Conservation (phyloP, 139 green algal genomes). For the Chlorella sp. region DNA sequence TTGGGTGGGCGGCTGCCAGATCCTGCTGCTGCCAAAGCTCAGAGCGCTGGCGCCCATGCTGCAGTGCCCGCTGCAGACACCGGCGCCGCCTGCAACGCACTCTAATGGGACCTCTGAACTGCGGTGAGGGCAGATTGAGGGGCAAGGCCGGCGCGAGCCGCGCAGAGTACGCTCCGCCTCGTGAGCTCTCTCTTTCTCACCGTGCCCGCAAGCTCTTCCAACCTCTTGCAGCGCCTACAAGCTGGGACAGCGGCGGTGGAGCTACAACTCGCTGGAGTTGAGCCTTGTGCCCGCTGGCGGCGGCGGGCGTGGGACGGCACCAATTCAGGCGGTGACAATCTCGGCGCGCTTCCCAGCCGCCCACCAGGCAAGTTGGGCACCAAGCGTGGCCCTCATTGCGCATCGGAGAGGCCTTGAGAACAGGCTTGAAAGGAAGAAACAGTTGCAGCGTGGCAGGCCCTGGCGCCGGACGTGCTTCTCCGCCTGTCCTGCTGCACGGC, state of each 20-base stretch:
- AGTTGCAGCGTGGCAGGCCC: no score
- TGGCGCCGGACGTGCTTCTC: neutral
- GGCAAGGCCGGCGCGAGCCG: neutral
- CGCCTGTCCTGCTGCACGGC: no score
- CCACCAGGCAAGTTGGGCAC: slow-evolving; percentile 15
- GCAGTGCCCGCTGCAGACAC: slow-evolving; percentile 1
- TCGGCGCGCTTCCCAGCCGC: neutral
- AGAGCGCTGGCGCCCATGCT: neutral
- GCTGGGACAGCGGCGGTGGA: slow-evolving; percentile 72
- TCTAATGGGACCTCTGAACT: neutral
- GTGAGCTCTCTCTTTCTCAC: no score
- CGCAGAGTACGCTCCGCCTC: neutral
- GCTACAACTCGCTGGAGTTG: slow-evolving; percentile 67
- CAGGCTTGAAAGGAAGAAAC: no score
- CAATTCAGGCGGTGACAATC: slow-evolving; percentile 6
- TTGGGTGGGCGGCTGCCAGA: no score
- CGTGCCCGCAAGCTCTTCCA: no score
- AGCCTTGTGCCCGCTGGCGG: neutral
- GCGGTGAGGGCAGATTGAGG: neutral
- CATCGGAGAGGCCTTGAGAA: no score
- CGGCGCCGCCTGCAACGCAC: neutral
- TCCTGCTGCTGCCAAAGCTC: no score
- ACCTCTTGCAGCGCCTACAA: slow-evolving; percentile 61
- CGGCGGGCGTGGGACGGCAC: neutral
- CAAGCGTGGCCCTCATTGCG: neutral